phyloP scores from a whole-genome alignment of 371 early-diverging fungal species.

The Ordospora pajunii region DNA sequence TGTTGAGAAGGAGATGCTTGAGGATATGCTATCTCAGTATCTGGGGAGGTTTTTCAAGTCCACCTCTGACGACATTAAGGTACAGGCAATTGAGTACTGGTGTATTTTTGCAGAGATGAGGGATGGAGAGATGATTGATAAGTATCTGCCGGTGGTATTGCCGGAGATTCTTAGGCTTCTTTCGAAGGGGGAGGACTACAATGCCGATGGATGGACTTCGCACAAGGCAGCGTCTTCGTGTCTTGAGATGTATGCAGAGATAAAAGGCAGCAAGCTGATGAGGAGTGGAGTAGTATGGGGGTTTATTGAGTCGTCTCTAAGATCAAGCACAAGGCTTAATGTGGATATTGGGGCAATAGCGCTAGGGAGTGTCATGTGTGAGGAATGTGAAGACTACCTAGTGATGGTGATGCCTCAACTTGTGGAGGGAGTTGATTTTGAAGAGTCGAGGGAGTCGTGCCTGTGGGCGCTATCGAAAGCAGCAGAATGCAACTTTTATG shows the following conservation, averaged over 20 bases:
- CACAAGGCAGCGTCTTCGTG: slow-evolving; percentile 58
- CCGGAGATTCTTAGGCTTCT: slow-evolving; percentile 17
- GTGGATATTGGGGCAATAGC: slow-evolving; percentile 54
- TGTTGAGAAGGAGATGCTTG: slow-evolving; percentile 12
- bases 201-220: slow-evolving; percentile 40
- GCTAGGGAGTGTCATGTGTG: slow-evolving; percentile 41
- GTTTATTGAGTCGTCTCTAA: slow-evolving; percentile 36
- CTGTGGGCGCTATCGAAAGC: slow-evolving; percentile 53
- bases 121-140: slow-evolving; percentile 24
- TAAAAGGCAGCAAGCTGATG: slow-evolving; percentile 11
- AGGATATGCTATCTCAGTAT: slow-evolving; percentile 23
- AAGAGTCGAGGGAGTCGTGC: slow-evolving; percentile 23
- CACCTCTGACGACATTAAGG: slow-evolving; percentile 19
- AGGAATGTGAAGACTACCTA: slow-evolving; percentile 14
- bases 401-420: slow-evolving; percentile 7
- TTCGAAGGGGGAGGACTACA: slow-evolving; percentile 42
- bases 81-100: slow-evolving; percentile 57
- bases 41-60: slow-evolving; percentile 34
- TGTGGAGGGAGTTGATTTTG: slow-evolving; percentile 8
- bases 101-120: slow-evolving; percentile 44
- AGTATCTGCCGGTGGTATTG: slow-evolving; percentile 21
- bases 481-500: slow-evolving; percentile 48
- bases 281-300: slow-evolving; percentile 3
- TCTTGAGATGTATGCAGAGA: slow-evolving; percentile 30
- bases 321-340: neutral